These are phyloP conservation scores for Daldinia bambusicola DNA, from an alignment of 495 filamentous ascomycete species.

Conservation along the genomic window DNA sequence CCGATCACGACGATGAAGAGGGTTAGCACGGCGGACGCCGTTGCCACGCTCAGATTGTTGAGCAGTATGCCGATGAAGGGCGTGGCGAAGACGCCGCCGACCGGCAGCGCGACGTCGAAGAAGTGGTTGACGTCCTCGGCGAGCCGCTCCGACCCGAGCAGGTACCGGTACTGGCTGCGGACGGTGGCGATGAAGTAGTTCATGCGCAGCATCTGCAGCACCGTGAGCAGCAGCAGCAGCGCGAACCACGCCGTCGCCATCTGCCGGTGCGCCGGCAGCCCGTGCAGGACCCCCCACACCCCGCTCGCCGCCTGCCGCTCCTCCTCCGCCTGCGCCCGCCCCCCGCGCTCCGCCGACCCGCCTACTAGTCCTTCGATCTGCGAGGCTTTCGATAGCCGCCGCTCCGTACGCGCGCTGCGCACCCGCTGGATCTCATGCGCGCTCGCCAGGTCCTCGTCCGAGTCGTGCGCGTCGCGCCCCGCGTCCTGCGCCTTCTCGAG, in stretches of 20 bases:
- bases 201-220: conserved; percentile 64
- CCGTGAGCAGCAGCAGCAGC: conserved; percentile 60
- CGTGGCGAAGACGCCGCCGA: conserved; percentile 60
- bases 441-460: conserved; percentile 52
- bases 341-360: too few species aligned
- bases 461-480: conserved; percentile 51
- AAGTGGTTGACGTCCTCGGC: conserved; percentile 60
- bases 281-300: conserved; percentile 64
- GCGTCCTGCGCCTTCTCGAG: conserved; percentile 50
- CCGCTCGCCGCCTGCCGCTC: conserved; percentile 62
- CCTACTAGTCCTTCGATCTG: too few species aligned
- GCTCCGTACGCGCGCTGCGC: conserved; percentile 50
- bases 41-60: conserved; percentile 60
- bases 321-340: too few species aligned
- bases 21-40: conserved; percentile 56
- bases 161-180: conserved; percentile 58
- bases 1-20: conserved; percentile 57
- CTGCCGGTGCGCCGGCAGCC: conserved; percentile 56
- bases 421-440: conserved; percentile 45
- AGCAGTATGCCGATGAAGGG: conserved; percentile 63
- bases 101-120: conserved; percentile 62
- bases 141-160: conserved; percentile 50
- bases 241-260: conserved; percentile 62
- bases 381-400: too few species aligned
- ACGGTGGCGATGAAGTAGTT: conserved; percentile 66